Conservation (phyloP, 768 basidiomycete genomes). For the Rhizopogon vesiculosus region DNA sequence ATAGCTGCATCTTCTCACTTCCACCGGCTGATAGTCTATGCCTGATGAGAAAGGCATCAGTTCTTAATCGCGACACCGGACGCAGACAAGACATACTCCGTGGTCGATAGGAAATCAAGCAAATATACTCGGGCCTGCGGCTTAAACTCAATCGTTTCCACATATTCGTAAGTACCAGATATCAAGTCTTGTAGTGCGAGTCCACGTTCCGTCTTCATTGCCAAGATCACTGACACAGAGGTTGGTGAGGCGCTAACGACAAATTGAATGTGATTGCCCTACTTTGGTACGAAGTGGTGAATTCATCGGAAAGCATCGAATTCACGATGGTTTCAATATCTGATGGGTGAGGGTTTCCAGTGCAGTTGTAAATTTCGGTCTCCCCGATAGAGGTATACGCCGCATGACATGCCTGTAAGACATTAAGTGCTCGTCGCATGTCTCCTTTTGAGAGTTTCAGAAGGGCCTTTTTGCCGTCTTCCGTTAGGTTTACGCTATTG, state of each 20-base stretch:
- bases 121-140: constrained; percentile 86
- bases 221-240: constrained; percentile 63
- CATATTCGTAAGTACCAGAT: constrained; percentile 85
- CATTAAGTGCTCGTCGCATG: constrained; percentile 95
- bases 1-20: constrained; percentile 91
- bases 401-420: constrained; percentile 96
- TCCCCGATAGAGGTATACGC: constrained; percentile 89
- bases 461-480: constrained; percentile 84
- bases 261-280: constrained; percentile 16
- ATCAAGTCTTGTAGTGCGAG: constrained; percentile 94
- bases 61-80: not conserved
- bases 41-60: constrained; percentile 36
- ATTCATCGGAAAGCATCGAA: constrained; percentile 95
- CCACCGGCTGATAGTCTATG: constrained; percentile 90
- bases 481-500: constrained; percentile 75
- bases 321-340: constrained; percentile 93
- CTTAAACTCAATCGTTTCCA: constrained; percentile 83
- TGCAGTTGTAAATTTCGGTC: constrained; percentile 92
- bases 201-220: constrained; percentile 87
- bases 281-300: constrained; percentile 88
- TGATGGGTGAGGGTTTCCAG: constrained; percentile 91
- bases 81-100: constrained; percentile 60
- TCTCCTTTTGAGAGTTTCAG: constrained; percentile 95
- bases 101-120: constrained; percentile 90
- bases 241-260: not conserved